phyloP scores from a whole-genome alignment of 257 asterid species.

The Nicotiana undulata region DNA sequence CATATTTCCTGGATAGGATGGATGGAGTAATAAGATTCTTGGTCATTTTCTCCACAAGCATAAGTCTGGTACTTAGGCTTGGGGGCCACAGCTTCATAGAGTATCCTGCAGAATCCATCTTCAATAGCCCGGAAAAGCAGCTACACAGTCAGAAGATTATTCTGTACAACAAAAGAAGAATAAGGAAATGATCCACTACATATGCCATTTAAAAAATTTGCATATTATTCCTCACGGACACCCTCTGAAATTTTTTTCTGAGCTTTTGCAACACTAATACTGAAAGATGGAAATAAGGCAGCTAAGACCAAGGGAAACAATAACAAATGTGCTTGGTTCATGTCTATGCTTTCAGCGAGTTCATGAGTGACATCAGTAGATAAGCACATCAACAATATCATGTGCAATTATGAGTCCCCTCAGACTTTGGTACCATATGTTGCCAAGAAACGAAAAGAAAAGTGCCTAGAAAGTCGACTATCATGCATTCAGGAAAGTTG shows the following conservation, averaged over 20 bases:
- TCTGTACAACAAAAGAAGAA: neutral
- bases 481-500: neutral
- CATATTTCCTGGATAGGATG: slow-evolving; percentile 73
- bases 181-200: neutral
- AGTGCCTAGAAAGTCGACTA: neutral
- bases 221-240: neutral
- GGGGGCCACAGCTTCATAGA: slow-evolving; percentile 89
- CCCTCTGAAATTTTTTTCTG: neutral
- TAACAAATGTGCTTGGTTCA: neutral
- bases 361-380: neutral
- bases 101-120: slow-evolving; percentile 47
- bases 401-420: neutral
- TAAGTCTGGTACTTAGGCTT: slow-evolving; percentile 48
- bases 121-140: slow-evolving; percentile 23
- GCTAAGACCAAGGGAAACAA: neutral
- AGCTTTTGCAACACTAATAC: neutral
- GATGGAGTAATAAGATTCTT: slow-evolving; percentile 72
- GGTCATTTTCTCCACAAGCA: slow-evolving; percentile 74
- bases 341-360: neutral
- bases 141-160: neutral
- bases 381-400: neutral
- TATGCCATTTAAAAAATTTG: neutral
- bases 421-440: neutral
- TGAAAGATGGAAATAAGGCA: neutral
- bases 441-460: neutral